Percentiles rank a stretch among this genome's conserved stretches.
Conservation (phyloP, 345 rosid genomes). For the Salix arbutifolia region DNA sequence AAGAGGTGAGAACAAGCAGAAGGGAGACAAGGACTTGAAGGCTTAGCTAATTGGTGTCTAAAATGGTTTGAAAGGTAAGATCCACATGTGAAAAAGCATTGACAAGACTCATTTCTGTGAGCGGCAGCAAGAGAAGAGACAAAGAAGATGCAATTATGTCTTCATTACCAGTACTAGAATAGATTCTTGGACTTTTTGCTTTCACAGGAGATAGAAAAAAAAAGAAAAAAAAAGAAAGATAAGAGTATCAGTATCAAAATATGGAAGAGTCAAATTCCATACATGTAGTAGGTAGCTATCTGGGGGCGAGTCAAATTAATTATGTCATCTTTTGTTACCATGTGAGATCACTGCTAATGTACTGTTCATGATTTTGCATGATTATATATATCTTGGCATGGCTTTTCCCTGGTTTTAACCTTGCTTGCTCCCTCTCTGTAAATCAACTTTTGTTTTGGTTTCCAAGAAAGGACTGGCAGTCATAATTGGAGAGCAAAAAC, state of each 20-base stretch:
- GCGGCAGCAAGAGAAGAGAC: neutral
- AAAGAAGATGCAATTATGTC: slow-evolving; percentile 9
- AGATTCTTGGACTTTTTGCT: slow-evolving; percentile 7
- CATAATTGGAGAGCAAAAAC: neutral
- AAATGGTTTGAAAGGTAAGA: neutral
- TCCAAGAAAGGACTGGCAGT: neutral
- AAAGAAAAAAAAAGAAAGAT: neutral
- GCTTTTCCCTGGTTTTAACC: neutral
- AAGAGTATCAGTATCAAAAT: neutral
- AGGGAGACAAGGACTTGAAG: neutral
- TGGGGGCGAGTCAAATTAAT: neutral
- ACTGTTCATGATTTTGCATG: neutral
- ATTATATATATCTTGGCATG: neutral
- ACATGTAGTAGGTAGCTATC: too few relatives aligned
- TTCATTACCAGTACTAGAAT: slow-evolving; percentile 8
- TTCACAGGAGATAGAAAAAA: neutral
- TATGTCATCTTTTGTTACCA: neutral
- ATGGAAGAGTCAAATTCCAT: neutral
- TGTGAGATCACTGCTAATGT: neutral
- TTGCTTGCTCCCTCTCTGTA: neutral
- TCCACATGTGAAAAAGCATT: neutral
- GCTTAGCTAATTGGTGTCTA: neutral
- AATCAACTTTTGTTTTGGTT: neutral
- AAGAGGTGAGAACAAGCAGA: neutral
- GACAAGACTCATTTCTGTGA: neutral